Base-by-base conservation (phyloP, 1,139 yeast genomes). In the Casaregolazyma suthepensis region DNA sequence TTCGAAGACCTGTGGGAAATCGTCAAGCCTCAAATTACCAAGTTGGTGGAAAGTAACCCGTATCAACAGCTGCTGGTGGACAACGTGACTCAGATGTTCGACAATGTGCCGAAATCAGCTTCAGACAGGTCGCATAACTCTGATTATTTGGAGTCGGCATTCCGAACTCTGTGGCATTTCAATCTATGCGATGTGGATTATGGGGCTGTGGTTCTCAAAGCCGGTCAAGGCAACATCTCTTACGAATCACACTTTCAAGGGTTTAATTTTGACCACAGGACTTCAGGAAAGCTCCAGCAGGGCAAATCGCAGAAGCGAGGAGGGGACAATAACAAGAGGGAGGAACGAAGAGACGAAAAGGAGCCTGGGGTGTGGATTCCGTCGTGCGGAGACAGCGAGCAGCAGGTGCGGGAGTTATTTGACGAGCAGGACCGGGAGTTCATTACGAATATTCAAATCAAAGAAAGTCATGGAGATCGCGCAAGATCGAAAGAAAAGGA, bases 161-260 rank as follows among this genome's bases (percentile, higher is more conserved):
- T 82, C 66, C 83, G 83, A 61, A 83, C 84, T 63, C 75, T 83
- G 58, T 86, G 94, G 94, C 89, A 86, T 66, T 84, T 83, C 64
- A 85, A 85, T 63, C 69, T 86, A 51, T 81, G 90, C 63, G 93
- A 85, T 64, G 71, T 73, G n/a, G 68, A 72, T 19, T 70, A 72
- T 49, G 84, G 84, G 1, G 61, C 71, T 15, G 63, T 77, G 40
- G 62, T 75, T 17, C 61, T 80, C 45, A 67, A 68, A 40, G 64
- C 75, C 19, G 65, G 64, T n/a, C 71, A 75, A 48, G 79, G 81
- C 2, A 64, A 67, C 40, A 65, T 80, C 43, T 68, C 71, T 18
- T 71, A 75, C 65, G 76, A 76, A 53, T 67, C 75, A 17, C 61
- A 66, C 22, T 70, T 81, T 0, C 67, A 69, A 44, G 84, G 84